phyloP scores from a whole-genome alignment of 2,329 filamentous ascomycete genomes.

The Monosporascus sp. region DNA sequence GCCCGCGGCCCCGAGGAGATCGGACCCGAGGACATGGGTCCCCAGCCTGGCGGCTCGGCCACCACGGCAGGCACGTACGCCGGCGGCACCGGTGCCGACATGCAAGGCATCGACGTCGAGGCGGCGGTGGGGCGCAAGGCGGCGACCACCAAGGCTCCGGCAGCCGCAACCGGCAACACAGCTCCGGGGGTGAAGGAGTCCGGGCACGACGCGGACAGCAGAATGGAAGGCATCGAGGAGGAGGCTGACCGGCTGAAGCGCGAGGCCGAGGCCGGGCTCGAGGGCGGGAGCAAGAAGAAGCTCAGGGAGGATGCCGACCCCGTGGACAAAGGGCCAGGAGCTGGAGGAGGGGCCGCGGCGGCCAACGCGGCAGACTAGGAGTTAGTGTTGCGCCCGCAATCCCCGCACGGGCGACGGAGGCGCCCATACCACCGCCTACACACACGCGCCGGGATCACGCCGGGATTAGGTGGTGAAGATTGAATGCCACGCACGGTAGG shows the following conservation, averaged over 20 bases:
- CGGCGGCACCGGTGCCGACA: conserved; percentile 36
- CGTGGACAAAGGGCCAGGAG: neutral
- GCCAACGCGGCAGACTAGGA: too few relatives aligned
- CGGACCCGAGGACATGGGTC: conserved; percentile 80
- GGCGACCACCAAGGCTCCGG: conserved; percentile 11
- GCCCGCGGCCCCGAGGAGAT: conserved; percentile 80
- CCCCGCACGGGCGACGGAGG: too few relatives aligned
- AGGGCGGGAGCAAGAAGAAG: conserved; percentile 40
- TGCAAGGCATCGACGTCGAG: conserved; percentile 54
- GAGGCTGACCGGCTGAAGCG: conserved; percentile 45
- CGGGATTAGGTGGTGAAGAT: too few relatives aligned
- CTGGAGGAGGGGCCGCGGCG: neutral
- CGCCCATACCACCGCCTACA: neutral
- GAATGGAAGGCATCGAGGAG: conserved; percentile 19
- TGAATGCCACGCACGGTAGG: too few relatives aligned
- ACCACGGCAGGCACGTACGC: conserved; percentile 32
- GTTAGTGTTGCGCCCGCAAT: too few relatives aligned
- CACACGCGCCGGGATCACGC: too few relatives aligned
- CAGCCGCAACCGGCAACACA: conserved; percentile 9
- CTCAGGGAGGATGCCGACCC: conserved; percentile 36
- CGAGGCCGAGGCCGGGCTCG: conserved; percentile 46
- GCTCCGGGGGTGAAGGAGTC: conserved; percentile 13
- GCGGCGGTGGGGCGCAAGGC: conserved; percentile 54
- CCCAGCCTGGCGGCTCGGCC: conserved; percentile 41
- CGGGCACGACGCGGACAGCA: neutral